Conservation (phyloP, 1,284 basidiomycete genomes). For the Fomitopsis palustris region DNA sequence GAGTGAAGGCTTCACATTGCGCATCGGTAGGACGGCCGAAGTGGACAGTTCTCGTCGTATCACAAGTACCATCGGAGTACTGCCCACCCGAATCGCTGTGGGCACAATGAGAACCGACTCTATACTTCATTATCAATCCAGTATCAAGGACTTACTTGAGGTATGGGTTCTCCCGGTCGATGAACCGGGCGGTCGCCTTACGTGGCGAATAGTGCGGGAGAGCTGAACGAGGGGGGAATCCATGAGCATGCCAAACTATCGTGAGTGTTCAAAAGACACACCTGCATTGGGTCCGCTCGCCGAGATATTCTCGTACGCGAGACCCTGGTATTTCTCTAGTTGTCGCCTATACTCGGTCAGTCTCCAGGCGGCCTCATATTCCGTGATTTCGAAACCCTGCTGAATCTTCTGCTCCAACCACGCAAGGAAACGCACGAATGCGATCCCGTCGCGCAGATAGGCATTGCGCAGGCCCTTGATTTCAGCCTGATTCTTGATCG, state of each 20-base stretch:
- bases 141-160: constrained; percentile 81
- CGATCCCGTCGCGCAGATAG: constrained; percentile 88
- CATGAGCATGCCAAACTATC: not conserved
- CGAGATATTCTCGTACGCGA: constrained; percentile 93
- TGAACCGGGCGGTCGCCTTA: constrained; percentile 65
- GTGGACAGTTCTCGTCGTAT: constrained; percentile 89
- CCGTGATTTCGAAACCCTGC: constrained; percentile 79
- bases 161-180: constrained; percentile 81
- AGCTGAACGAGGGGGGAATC: constrained; percentile 38
- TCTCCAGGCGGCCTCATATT: constrained; percentile 87
- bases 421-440: constrained; percentile 75
- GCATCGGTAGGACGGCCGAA: constrained; percentile 81
- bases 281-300: constrained; percentile 86
- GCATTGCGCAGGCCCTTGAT: constrained; percentile 80
- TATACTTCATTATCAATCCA: constrained; percentile 6
- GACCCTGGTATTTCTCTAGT: constrained; percentile 78
- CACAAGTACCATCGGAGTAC: constrained; percentile 89
- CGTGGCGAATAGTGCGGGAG: constrained; percentile 90
- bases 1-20: constrained; percentile 88
- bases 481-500: constrained; percentile 86
- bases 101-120: constrained; percentile 6
- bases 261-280: constrained; percentile 19
- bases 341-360: constrained; percentile 78
- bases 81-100: constrained; percentile 85
- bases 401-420: constrained; percentile 86